These are phyloP conservation scores for Trifolium fragiferum DNA, from an alignment of 306 rosid species.

Conservation along the genomic window DNA sequence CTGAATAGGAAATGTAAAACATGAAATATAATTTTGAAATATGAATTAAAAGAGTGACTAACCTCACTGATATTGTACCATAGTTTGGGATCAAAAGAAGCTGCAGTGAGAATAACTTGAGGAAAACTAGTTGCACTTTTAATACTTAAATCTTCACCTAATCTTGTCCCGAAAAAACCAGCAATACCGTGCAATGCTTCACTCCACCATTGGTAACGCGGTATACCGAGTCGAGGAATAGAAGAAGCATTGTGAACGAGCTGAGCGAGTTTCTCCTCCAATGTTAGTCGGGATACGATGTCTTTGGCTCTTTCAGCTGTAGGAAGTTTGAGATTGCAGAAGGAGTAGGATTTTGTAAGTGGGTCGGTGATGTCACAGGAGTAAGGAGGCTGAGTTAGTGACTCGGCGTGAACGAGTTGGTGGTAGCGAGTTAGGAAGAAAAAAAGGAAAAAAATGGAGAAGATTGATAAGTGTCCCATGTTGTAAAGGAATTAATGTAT, in stretches of 20 bases:
- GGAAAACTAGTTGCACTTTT: conserved; percentile 79
- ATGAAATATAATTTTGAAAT: too few relatives aligned
- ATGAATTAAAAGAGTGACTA: not conserved
- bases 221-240: conserved; percentile 90
- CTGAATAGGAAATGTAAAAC: too few relatives aligned
- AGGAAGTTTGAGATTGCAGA: conserved; percentile 66
- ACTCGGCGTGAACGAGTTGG: conserved; percentile 38
- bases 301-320: conserved; percentile 56
- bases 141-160: conserved; percentile 50
- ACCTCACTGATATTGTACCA: conserved; percentile 88
- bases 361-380: conserved; percentile 69
- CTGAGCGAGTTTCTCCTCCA: conserved; percentile 88
- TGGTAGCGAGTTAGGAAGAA: conserved; percentile 16
- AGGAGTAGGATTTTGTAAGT: conserved; percentile 52
- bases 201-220: conserved; percentile 86
- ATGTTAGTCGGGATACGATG: conserved; percentile 81
- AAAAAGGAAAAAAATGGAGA: not conserved
- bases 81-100: conserved; percentile 72
- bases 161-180: conserved; percentile 57
- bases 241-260: conserved; percentile 81
- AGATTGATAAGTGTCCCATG: not conserved
- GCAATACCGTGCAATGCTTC: conserved; percentile 90
- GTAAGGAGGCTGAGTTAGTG: conserved; percentile 59
- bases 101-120: conserved; percentile 92
- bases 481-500: not conserved